These are phyloP conservation scores for Huntiella decipiens DNA, from an alignment of 2,329 filamentous ascomycete species.

Conservation along the genomic window DNA sequence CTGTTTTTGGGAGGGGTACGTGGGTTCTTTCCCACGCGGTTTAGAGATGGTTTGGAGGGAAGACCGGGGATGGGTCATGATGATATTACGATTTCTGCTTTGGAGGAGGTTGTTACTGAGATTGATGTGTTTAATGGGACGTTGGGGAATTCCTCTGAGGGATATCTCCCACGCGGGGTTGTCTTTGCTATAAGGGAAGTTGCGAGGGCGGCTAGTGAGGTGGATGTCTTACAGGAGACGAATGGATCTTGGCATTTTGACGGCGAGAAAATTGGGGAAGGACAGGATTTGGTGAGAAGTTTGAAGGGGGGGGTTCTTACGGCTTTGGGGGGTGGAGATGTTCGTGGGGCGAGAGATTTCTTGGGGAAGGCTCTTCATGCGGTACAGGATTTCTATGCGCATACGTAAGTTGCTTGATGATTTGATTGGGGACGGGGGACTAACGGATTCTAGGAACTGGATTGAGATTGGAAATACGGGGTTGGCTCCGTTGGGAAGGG, in stretches of 20 bases:
- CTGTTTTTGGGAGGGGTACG: too few species aligned
- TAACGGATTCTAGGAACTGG: constrained; percentile 5
- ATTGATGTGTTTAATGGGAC: too few species aligned
- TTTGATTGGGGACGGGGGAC: not conserved
- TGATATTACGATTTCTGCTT: constrained; percentile 11
- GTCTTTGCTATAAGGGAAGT: constrained; percentile 10
- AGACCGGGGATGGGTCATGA: constrained; percentile 12
- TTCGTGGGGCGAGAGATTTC: constrained; percentile 4
- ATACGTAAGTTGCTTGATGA: constrained; percentile 8
- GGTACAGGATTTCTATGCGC: constrained; percentile 12
- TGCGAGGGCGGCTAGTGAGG: constrained; percentile 7
- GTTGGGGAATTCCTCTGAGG: too few species aligned
- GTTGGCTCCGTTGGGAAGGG: constrained; percentile 7
- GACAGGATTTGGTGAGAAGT: constrained; percentile 3
- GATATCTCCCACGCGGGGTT: constrained; percentile 7
- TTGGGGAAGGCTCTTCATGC: constrained; percentile 12
- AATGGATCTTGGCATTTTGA: constrained; percentile 11
- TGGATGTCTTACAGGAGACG: constrained; percentile 4
- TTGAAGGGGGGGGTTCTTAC: constrained; percentile 7
- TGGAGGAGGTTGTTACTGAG: not conserved
- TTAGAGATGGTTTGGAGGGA: constrained; percentile 10
- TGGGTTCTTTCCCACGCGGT: constrained; percentile 12
- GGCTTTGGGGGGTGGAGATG: constrained; percentile 5
- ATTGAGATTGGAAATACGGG: constrained; percentile 8
- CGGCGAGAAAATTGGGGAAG: constrained; percentile 8